phyloP scores from a whole-genome alignment of 2,329 filamentous ascomycete species.

The Epichloe amarillans region DNA sequence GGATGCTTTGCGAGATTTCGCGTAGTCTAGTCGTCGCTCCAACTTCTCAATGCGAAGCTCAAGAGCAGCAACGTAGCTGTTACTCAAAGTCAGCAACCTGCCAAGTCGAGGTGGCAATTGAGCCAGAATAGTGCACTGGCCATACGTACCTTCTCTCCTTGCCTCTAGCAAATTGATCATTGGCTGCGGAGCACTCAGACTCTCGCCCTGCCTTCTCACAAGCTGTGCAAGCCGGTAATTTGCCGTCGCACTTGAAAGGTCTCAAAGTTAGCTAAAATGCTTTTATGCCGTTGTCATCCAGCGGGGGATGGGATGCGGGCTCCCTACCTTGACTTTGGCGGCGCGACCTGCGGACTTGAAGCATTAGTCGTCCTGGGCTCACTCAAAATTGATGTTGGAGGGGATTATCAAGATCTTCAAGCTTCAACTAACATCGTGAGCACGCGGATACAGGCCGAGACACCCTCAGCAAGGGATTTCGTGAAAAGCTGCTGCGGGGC shows the following conservation, averaged over 20 bases:
- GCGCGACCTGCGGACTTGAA: constrained; percentile 43
- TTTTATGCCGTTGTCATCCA: background rate
- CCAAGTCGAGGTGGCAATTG: background rate
- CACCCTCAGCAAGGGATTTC: constrained; percentile 53
- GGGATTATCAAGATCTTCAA: background rate
- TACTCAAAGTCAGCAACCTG: background rate
- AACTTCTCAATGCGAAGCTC: constrained; percentile 83
- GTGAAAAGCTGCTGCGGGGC: constrained; percentile 34
- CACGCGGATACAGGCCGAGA: constrained; percentile 71
- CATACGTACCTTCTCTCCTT: constrained; percentile 71
- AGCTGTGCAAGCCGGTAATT: constrained; percentile 85
- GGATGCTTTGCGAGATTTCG: constrained; percentile 57
- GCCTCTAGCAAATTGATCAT: constrained; percentile 88
- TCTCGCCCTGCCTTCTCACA: constrained; percentile 85
- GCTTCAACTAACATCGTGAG: constrained; percentile 47
- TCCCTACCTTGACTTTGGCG: constrained; percentile 74
- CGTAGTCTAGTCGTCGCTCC: constrained; percentile 61
- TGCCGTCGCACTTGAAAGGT: constrained; percentile 70
- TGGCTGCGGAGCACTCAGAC: constrained; percentile 81
- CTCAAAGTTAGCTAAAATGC: background rate
- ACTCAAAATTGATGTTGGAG: background rate
- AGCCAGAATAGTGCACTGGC: background rate
- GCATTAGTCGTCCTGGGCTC: background rate
- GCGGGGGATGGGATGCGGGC: background rate
- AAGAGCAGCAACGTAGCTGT: constrained; percentile 82